Evolutionary conservation across 148 eudicot species (phyloP).

Genomic region (Rhododendron ferrugineum): DNA sequence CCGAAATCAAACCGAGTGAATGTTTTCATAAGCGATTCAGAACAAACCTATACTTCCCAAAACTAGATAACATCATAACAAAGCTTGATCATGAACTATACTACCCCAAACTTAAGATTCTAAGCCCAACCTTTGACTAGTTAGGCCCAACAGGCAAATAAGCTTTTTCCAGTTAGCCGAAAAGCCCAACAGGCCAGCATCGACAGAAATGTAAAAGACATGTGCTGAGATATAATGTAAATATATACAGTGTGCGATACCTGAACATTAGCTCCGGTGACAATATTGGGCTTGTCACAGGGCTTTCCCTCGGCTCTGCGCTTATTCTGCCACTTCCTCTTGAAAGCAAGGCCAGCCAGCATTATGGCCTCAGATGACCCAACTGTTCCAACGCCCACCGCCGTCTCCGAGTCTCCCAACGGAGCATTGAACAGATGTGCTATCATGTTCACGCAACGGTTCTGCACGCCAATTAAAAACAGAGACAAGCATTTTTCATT

Average conservation of each 20-base stretch:
- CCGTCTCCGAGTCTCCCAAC: slow-evolving; percentile 15
- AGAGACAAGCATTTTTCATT: too few relatives aligned
- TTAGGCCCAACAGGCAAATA: background rate
- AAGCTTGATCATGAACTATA: background rate
- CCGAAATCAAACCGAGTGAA: background rate
- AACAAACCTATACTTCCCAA: background rate
- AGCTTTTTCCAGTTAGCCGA: background rate
- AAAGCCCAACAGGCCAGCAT: background rate
- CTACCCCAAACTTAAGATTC: background rate
- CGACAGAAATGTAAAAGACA: background rate
- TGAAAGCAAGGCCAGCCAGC: slow-evolving; percentile 29
- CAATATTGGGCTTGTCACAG: slow-evolving; percentile 26
- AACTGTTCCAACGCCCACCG: slow-evolving; percentile 25
- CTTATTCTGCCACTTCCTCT: slow-evolving; percentile 27
- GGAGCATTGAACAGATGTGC: slow-evolving; percentile 26
- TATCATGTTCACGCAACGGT: slow-evolving; percentile 28
- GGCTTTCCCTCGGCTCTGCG: slow-evolving; percentile 20
- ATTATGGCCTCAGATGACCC: slow-evolving; percentile 32
- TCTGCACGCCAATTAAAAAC: background rate
- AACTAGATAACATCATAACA: background rate
- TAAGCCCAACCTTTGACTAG: background rate
- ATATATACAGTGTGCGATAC: background rate
- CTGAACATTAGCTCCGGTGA: slow-evolving; percentile 30
- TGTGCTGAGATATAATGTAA: too few relatives aligned
- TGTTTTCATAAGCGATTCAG: background rate